Conservation (phyloP, 352 stramenopile species). For the Phytophthora cactorum region DNA sequence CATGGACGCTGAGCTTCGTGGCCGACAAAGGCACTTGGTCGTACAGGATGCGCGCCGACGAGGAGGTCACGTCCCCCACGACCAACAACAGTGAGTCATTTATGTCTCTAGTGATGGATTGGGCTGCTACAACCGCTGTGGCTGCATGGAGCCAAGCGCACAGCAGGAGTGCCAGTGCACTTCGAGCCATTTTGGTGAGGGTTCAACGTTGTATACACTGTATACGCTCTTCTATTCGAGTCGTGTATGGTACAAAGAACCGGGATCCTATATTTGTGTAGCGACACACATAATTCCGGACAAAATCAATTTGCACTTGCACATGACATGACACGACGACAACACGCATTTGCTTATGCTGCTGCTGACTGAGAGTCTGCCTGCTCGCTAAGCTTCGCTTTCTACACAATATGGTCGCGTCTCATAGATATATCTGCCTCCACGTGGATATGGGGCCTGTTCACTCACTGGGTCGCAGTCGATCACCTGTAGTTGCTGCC, state of each 20-base stretch:
- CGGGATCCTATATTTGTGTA: constrained; percentile 10
- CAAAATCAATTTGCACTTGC: neutral
- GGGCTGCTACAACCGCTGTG: neutral
- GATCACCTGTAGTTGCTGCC: constrained; percentile 41
- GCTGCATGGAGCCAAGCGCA: constrained; percentile 14
- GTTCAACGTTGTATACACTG: neutral
- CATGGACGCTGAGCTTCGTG: constrained; percentile 23
- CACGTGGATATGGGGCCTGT: constrained; percentile 10
- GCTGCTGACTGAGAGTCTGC: constrained; percentile 10
- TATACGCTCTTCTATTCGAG: neutral
- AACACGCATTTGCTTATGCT: constrained; percentile 33
- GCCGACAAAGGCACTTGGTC: constrained; percentile 31
- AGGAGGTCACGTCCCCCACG: constrained; percentile 56
- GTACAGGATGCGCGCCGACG: constrained; percentile 55
- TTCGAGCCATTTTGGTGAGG: constrained; percentile 7
- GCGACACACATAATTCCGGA: neutral
- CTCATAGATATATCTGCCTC: constrained; percentile 44
- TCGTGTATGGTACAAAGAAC: neutral
- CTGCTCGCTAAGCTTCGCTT: constrained; percentile 29
- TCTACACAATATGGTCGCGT: constrained; percentile 44
- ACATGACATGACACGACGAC: constrained; percentile 25
- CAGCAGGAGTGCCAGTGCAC: constrained; percentile 15
- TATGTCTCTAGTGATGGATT: constrained; percentile 13
- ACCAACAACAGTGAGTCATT: constrained; percentile 47
- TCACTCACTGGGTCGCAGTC: constrained; percentile 13